phyloP scores from a whole-genome alignment of 2,329 filamentous ascomycete genomes.

The Alternaria arborescens region DNA sequence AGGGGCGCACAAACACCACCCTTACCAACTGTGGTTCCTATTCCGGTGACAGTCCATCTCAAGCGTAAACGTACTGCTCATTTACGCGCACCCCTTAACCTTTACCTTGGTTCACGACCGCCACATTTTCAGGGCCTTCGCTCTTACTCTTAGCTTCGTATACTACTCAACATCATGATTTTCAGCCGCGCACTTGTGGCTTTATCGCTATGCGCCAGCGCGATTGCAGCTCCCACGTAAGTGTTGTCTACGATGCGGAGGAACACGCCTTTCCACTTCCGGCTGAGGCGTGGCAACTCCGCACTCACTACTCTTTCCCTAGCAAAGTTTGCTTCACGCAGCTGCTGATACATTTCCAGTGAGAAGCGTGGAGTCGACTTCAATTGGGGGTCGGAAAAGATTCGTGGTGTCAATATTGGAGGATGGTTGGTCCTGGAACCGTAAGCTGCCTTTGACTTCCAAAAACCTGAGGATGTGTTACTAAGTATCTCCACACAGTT shows the following conservation, averaged over 20 bases:
- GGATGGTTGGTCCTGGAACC: conserved; percentile 61
- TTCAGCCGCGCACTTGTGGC: conserved; percentile 31
- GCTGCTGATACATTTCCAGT: conserved; percentile 29
- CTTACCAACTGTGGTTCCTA: conserved; percentile 10
- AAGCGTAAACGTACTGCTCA: conserved; percentile 14
- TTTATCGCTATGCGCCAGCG: conserved; percentile 34
- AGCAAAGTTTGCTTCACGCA: background rate
- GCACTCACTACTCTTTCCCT: background rate
- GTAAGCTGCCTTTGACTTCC: conserved; percentile 28
- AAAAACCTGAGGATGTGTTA: background rate
- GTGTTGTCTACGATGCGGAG: conserved; percentile 17
- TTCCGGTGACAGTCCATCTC: conserved; percentile 1
- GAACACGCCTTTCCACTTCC: conserved; percentile 12
- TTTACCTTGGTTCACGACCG: conserved; percentile 18
- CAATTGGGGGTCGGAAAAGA: conserved; percentile 59
- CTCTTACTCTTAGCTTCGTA: conserved; percentile 16
- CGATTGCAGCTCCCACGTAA: conserved; percentile 44
- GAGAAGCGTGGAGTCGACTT: conserved; percentile 53
- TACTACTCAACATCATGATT: conserved; percentile 34
- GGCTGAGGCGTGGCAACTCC: background rate
- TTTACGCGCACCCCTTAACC: conserved; percentile 12
- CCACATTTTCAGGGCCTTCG: conserved; percentile 16
- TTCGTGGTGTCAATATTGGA: conserved; percentile 62
- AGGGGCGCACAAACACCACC: conserved; percentile 3
- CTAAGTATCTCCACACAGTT: conserved; percentile 40